Evolutionary conservation across 2,329 filamentous ascomycete species (phyloP).

Genomic region (Trichoderma asperellum): DNA sequence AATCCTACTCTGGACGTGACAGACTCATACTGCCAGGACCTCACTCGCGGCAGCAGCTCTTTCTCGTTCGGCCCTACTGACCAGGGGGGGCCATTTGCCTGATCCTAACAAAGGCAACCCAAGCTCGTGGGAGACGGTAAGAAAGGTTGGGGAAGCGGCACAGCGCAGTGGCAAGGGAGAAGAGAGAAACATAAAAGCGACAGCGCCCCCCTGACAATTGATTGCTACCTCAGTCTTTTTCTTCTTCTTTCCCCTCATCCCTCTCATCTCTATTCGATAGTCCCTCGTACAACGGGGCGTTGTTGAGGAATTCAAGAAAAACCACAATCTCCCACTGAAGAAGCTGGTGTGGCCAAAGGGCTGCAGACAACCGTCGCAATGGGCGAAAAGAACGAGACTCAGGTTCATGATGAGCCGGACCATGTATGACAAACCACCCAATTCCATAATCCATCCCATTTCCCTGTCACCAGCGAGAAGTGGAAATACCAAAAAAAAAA

Average conservation of each 20-base stretch:
- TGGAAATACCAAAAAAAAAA: background rate
- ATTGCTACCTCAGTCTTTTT: background rate
- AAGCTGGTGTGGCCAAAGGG: slow-evolving; percentile 9
- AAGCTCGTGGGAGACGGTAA: background rate
- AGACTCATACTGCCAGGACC: background rate
- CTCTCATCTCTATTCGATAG: background rate
- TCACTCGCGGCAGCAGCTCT: background rate
- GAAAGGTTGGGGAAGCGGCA: slow-evolving; percentile 12
- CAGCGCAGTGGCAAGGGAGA: background rate
- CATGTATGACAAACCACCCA: slow-evolving; percentile 9
- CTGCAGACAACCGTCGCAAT: slow-evolving; percentile 16
- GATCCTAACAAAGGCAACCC: background rate
- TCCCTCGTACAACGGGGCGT: background rate
- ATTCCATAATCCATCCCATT: background rate
- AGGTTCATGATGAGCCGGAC: slow-evolving; percentile 15
- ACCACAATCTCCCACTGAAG: background rate
- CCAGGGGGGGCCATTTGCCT: slow-evolving; percentile 8
- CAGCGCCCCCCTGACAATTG: slow-evolving; percentile 9
- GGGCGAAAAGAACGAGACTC: slow-evolving; percentile 21
- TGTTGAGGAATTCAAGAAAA: background rate
- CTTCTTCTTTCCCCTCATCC: background rate
- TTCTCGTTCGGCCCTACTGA: slow-evolving; percentile 22
- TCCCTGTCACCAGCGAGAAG: background rate
- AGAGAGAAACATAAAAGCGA: slow-evolving; percentile 12
- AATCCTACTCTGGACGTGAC: slow-evolving; percentile 11